Percentiles rank a stretch among this genome's conserved stretches.
Conservation (phyloP, 352 stramenopile species). For the Stramenopiles sp. region DNA sequence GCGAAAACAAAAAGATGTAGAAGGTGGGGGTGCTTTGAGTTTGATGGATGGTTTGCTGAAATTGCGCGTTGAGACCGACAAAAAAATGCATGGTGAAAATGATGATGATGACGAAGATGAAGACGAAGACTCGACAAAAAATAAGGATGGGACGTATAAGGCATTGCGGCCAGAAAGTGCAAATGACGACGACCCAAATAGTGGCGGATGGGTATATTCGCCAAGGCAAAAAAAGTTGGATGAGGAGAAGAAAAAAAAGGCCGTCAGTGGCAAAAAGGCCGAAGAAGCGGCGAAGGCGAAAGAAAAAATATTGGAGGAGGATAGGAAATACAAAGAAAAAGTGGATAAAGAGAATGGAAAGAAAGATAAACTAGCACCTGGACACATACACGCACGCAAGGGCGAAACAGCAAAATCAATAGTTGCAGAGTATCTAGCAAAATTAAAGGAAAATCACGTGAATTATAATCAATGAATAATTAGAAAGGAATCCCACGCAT, state of each 20-base stretch:
- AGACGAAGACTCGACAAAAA: background rate
- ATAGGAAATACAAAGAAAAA: no score
- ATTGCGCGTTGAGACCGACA: background rate
- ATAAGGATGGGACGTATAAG: no score
- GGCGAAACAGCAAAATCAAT: no score
- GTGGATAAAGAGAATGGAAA: no score
- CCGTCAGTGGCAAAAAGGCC: background rate
- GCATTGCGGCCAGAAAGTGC: background rate
- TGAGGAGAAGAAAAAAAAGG: background rate
- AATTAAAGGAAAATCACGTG: no score
- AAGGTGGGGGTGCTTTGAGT: background rate
- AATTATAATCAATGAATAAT: no score
- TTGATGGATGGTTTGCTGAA: background rate
- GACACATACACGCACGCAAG: no score
- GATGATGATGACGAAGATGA: background rate
- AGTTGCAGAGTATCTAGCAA: no score
- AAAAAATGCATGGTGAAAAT: background rate
- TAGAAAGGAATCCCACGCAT: no score
- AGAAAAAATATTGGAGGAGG: background rate
- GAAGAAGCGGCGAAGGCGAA: background rate
- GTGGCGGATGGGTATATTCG: background rate
- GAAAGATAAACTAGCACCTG: no score
- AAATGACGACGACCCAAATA: background rate
- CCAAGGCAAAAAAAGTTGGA: background rate
- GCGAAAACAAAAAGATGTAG: background rate